Evolutionary conservation across 371 early-diverging fungal genomes (phyloP), one percentile per base, ranked within the genome.

Genomic region (Haplosporangium sp.): DNA sequence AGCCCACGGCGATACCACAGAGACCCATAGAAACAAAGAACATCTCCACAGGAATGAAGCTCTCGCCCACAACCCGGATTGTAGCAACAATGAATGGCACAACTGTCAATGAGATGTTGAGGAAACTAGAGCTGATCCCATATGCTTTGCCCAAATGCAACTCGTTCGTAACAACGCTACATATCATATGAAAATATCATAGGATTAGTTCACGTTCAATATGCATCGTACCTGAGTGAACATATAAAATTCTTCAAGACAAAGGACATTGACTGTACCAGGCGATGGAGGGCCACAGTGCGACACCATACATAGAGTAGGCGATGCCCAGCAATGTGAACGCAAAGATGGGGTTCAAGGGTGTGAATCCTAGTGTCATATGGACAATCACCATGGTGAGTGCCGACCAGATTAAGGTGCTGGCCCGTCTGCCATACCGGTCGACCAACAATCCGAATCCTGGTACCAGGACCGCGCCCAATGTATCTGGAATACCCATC

Each of bases 261-360:
- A 29, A 42, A 21, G 16, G 20, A 57, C 6, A 16, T 36, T 37
- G 21, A 43, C 43, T 71, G 14, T 70, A 76, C 76, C 76, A 76
- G 0, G 90, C 89, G 50, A 90, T 81, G 23, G 86, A 86, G 0
- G 90, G 89, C 90, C 90, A 90, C 14, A 90, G 73, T 5, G 87
- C 88, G 5, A 86, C 87, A 18, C 89, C 89, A 68, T 88, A 89
- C 72, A 90, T 82, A 6, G 85, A 72, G 70, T 90, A 90, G 8
- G 84, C 82, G 8, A 87, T 55, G 14, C 90, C 89, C 9, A 89
- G 77, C 13, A 85, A 56, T 13, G 86, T 55, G n/a, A 89, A 74
- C n/a, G 87, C 82, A 41, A 69, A 55, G 8, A 87, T 74, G 3
- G 89, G 89, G 55, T 67, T 72, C 48, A 87, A 36, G 42, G 64